Percentiles rank a stretch among this genome's conserved stretches.
These are phyloP conservation scores for Amanita phalloides DNA, from an alignment of 768 basidiomycete species.

Conservation along the genomic window DNA sequence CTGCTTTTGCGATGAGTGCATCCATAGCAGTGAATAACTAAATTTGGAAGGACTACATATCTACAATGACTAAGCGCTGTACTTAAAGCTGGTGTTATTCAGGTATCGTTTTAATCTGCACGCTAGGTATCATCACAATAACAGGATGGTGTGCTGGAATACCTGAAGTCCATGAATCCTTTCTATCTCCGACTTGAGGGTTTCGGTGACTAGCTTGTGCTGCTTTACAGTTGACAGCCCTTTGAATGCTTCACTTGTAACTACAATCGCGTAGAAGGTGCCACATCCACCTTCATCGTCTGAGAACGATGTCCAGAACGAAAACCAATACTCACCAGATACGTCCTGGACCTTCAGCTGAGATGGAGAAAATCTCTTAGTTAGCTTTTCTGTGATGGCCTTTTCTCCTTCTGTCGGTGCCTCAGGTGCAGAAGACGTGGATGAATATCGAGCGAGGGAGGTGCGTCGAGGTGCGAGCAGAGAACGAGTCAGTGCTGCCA, in stretches of 20 bases:
- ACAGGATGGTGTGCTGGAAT: neutral
- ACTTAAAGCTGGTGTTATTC: conserved; percentile 5
- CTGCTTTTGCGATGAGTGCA: conserved; percentile 59
- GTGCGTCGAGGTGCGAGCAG: conserved; percentile 3
- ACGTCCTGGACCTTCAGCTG: conserved; percentile 84
- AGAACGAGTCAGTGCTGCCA: conserved; percentile 6
- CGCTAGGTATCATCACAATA: neutral
- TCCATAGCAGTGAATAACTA: conserved; percentile 37
- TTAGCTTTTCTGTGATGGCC: conserved; percentile 62
- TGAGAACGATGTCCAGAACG: neutral
- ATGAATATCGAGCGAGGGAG: neutral
- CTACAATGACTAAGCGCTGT: neutral
- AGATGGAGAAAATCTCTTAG: conserved; percentile 65
- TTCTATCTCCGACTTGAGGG: conserved; percentile 80
- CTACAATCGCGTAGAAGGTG: conserved; percentile 89
- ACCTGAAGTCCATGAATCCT: conserved; percentile 94
- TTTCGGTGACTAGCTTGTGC: conserved; percentile 81
- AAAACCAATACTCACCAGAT: conserved; percentile 54
- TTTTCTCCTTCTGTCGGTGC: conserved; percentile 52
- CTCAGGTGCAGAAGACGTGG: conserved; percentile 11
- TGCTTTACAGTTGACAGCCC: conserved; percentile 86
- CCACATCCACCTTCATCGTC: conserved; percentile 77
- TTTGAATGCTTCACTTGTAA: conserved; percentile 78
- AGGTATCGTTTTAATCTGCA: conserved; percentile 32
- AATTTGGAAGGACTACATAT: neutral